These are phyloP conservation scores for Saturnispora sekii DNA, from an alignment of 805 yeast genomes.

Conservation along the genomic window DNA sequence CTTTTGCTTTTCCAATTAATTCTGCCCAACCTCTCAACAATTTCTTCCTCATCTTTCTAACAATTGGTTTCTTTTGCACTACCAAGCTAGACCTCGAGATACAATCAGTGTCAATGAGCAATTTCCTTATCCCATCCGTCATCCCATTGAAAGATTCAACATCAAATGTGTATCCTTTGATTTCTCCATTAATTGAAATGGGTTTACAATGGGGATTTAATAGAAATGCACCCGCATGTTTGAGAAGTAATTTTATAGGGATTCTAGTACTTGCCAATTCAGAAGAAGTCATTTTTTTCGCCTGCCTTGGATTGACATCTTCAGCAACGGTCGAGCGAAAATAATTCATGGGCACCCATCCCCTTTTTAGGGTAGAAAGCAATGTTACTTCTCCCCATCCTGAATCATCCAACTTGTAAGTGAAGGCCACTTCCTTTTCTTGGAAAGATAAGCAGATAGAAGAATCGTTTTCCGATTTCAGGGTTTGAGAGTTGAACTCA, in stretches of 20 bases:
- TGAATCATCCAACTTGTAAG: conserved; percentile 67
- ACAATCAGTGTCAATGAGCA: conserved; percentile 61
- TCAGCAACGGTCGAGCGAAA: conserved; percentile 36
- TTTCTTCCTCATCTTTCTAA: conserved; percentile 56
- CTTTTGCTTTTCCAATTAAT: conserved; percentile 66
- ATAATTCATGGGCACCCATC: conserved; percentile 84
- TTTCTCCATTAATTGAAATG: conserved; percentile 24
- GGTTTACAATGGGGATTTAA: conserved; percentile 50
- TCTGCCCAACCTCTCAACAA: conserved; percentile 75
- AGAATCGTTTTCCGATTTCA: conserved; percentile 57
- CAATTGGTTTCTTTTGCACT: conserved; percentile 51
- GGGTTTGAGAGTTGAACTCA: conserved; percentile 31
- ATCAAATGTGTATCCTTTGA: conserved; percentile 42
- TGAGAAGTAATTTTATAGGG: conserved; percentile 48
- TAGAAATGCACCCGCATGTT: conserved; percentile 57
- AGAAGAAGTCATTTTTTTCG: conserved; percentile 11
- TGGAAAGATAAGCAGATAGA: conserved; percentile 67
- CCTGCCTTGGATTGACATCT: conserved; percentile 13
- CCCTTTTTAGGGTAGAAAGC: conserved; percentile 51
- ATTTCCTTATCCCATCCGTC: conserved; percentile 59
- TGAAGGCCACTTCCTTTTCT: conserved; percentile 63
- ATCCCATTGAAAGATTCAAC: conserved; percentile 51
- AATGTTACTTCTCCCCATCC: conserved; percentile 87
- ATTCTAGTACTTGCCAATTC: conserved; percentile 32
- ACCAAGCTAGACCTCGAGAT: conserved; percentile 64